phyloP scores from a whole-genome alignment of 1,139 yeast genomes.

The Taiozyma sp. region DNA sequence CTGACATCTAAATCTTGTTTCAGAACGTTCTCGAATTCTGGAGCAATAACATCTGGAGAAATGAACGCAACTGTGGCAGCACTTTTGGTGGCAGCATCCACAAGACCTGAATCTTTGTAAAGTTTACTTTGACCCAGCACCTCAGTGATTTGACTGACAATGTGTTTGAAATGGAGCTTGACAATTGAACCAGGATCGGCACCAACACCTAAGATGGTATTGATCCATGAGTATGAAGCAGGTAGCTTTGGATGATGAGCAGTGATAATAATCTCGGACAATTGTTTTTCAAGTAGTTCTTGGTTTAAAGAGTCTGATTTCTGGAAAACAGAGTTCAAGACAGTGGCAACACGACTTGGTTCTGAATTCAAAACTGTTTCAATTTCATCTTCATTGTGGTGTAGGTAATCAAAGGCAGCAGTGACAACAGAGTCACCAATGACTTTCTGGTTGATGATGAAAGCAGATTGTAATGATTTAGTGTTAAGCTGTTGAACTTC shows the following conservation, averaged over 20 bases:
- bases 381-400: slow-evolving; percentile 22
- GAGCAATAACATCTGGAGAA: slow-evolving; percentile 55
- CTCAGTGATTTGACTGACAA: slow-evolving; percentile 32
- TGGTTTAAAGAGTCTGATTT: slow-evolving; percentile 27
- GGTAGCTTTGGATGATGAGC: slow-evolving; percentile 46
- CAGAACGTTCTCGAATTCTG: slow-evolving; percentile 42
- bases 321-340: slow-evolving; percentile 43
- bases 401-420: slow-evolving; percentile 25
- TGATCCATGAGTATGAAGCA: slow-evolving; percentile 68
- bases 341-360: slow-evolving; percentile 33
- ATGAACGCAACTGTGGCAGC: slow-evolving; percentile 66
- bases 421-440: slow-evolving; percentile 27
- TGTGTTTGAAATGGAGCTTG: slow-evolving; percentile 31
- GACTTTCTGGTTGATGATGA: slow-evolving; percentile 23
- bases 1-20: slow-evolving; percentile 34
- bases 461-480: slow-evolving; percentile 26
- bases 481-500: slow-evolving; percentile 32
- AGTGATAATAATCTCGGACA: slow-evolving; percentile 45
- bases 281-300: slow-evolving; percentile 34
- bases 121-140: slow-evolving; percentile 22
- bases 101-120: slow-evolving; percentile 23
- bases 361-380: slow-evolving; percentile 20
- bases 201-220: slow-evolving; percentile 55
- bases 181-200: slow-evolving; percentile 66
- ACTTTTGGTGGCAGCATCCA: slow-evolving; percentile 38